A percentile compares a stretch with the other conserved stretches of the same genome.
Conservation (phyloP, 1,284 basidiomycete genomes). For the Heterobasidion occidentale region DNA sequence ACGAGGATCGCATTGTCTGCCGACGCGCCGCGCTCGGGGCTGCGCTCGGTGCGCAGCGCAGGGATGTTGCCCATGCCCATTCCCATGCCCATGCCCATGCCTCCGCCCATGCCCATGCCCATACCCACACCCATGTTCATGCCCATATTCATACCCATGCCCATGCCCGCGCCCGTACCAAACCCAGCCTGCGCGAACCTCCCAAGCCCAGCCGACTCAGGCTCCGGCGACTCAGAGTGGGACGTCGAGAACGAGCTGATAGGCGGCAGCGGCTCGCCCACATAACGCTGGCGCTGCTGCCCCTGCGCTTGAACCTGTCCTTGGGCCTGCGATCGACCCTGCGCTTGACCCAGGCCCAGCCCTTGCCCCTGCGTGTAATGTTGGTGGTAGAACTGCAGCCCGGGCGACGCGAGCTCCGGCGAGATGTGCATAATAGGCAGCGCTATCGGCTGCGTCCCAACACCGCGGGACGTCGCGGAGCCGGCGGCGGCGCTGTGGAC, state of each 20-base stretch:
- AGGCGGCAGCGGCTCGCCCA: not conserved
- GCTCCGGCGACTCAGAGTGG: not conserved
- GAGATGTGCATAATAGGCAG: too few species aligned
- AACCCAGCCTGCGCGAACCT: not conserved
- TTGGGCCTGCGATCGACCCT: not conserved
- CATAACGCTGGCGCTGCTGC: not conserved
- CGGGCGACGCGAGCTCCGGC: too few species aligned
- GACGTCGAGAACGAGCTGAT: not conserved
- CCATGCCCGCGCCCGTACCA: not conserved
- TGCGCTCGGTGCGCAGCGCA: not conserved
- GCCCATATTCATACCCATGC: not conserved
- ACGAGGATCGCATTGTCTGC: not conserved
- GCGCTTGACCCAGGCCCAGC: too few species aligned
- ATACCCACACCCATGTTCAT: too few species aligned
- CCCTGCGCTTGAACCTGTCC: not conserved
- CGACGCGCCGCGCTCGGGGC: not conserved
- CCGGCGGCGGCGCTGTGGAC: too few species aligned
- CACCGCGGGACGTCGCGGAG: too few species aligned
- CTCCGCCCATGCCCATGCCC: too few species aligned
- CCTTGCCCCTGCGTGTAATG: too few species aligned
- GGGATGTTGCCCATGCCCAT: not conserved
- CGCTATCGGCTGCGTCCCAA: too few species aligned
- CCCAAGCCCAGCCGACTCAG: not conserved
- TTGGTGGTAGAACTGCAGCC: too few species aligned
- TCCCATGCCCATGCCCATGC: too few species aligned